Percentiles rank a stretch among this genome's conserved stretches.
These are phyloP conservation scores for Cutaneotrichosporon dermatis DNA, from an alignment of 1,284 basidiomycete species.

Conservation along the genomic window DNA sequence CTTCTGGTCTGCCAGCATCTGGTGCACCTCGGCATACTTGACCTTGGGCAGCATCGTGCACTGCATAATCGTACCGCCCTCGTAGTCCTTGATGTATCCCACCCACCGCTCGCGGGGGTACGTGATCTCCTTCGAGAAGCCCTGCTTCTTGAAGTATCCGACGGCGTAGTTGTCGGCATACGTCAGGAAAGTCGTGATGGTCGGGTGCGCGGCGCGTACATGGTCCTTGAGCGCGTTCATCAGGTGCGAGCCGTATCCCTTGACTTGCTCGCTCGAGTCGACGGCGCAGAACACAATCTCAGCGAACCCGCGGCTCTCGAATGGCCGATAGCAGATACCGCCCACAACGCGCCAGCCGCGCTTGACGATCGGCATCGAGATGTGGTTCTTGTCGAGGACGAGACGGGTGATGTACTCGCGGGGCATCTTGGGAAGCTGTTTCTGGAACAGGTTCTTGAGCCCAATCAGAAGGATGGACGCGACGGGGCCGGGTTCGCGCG, in stretches of 20 bases:
- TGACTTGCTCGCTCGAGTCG: constrained; percentile 92
- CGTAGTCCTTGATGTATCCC: constrained; percentile 99
- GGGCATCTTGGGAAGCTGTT: constrained; percentile 98
- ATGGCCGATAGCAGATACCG: constrained; percentile 95
- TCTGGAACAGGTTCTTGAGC: constrained; percentile 94
- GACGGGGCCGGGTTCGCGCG: constrained; percentile 69
- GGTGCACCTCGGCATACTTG: constrained; percentile 79
- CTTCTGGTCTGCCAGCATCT: constrained; percentile 75
- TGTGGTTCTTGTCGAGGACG: constrained; percentile 89
- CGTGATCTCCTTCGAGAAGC: constrained; percentile 95
- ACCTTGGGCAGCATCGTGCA: constrained; percentile 90
- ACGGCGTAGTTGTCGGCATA: constrained; percentile 99
- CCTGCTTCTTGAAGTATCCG: constrained; percentile 98
- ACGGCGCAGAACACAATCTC: constrained; percentile 99
- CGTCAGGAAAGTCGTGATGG: constrained; percentile 89
- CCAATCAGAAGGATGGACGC: constrained; percentile 84
- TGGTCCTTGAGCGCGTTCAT: constrained; percentile 99
- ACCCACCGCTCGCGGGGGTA: constrained; percentile 90
- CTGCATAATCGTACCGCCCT: constrained; percentile 99
- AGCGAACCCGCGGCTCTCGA: constrained; percentile 89
- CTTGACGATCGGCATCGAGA: constrained; percentile 90
- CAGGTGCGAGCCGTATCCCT: constrained; percentile 96
- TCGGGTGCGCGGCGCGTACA: constrained; percentile 70
- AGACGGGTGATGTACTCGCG: constrained; percentile 96
- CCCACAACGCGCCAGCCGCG: constrained; percentile 93